Percentiles rank a stretch among this genome's conserved stretches.
Evolutionary conservation across 345 rosid genomes (phyloP).

Genomic region (Clausena lansium): DNA sequence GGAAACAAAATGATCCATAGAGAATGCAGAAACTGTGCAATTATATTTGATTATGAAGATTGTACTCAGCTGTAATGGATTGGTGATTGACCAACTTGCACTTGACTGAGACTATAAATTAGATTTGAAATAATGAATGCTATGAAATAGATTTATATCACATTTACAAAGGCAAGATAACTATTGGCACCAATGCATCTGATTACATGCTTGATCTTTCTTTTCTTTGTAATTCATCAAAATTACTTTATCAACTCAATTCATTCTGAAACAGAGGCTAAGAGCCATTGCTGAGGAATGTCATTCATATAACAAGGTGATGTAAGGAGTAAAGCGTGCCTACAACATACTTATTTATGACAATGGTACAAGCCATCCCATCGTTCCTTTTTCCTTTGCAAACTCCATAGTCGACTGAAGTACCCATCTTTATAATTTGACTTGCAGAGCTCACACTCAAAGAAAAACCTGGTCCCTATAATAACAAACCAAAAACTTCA

Average conservation of each 20-base stretch:
- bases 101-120: background rate
- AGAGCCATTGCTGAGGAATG: background rate
- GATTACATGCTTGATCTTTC: background rate
- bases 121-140: background rate
- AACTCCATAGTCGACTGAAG: slow-evolving; percentile 82
- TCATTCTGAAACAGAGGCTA: background rate
- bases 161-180: background rate
- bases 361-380: slow-evolving; percentile 66
- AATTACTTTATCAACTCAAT: background rate
- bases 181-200: background rate
- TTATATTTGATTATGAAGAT: background rate
- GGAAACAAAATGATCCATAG: background rate
- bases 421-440: slow-evolving; percentile 76
- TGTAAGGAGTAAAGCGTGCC: background rate
- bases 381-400: slow-evolving; percentile 78
- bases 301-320: background rate
- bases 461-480: slow-evolving; percentile 70
- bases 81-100: slow-evolving; percentile 3
- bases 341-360: slow-evolving; percentile 67
- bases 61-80: background rate
- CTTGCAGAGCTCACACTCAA: slow-evolving; percentile 60
- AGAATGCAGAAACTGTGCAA: background rate
- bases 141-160: background rate
- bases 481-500: slow-evolving; percentile 13
- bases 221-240: background rate